phyloP scores from a whole-genome alignment of 1,284 basidiomycete genomes.

The Irpex sp. region DNA sequence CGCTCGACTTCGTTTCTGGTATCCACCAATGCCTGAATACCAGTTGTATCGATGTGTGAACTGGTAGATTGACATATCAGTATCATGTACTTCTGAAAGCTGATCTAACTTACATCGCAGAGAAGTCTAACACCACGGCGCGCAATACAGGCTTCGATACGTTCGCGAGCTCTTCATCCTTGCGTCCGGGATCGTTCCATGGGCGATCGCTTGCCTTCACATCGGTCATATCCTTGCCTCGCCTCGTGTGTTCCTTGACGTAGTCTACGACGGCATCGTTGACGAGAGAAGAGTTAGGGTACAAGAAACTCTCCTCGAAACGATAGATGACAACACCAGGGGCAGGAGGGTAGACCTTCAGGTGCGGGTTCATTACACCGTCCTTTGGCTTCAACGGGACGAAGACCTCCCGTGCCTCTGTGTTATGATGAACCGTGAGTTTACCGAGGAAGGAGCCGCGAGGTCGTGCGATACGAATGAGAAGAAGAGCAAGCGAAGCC shows the following conservation, averaged over 20 bases:
- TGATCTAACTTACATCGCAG: slow-evolving; percentile 58
- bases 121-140: slow-evolving; percentile 89
- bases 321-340: slow-evolving; percentile 90
- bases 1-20: slow-evolving; percentile 79
- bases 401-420: slow-evolving; percentile 65
- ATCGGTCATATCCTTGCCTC: slow-evolving; percentile 66
- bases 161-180: slow-evolving; percentile 43
- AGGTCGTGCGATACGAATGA: slow-evolving; percentile 87
- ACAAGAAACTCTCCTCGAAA: slow-evolving; percentile 89
- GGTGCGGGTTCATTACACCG: slow-evolving; percentile 57
- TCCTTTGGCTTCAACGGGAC: slow-evolving; percentile 61
- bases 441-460: slow-evolving; percentile 88
- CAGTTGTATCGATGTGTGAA: slow-evolving; percentile 80
- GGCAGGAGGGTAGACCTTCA: slow-evolving; percentile 75
- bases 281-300: slow-evolving; percentile 83
- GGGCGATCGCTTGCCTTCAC: slow-evolving; percentile 70
- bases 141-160: slow-evolving; percentile 61
- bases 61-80: slow-evolving; percentile 26
- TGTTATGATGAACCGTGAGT: slow-evolving; percentile 30
- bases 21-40: slow-evolving; percentile 87
- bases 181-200: slow-evolving; percentile 85
- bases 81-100: neutral
- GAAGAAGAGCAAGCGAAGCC: slow-evolving; percentile 76
- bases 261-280: slow-evolving; percentile 77
- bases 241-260: slow-evolving; percentile 71